Conservation (phyloP, 192 early-diverging fungal genomes). For the Oehlia diaphana region DNA sequence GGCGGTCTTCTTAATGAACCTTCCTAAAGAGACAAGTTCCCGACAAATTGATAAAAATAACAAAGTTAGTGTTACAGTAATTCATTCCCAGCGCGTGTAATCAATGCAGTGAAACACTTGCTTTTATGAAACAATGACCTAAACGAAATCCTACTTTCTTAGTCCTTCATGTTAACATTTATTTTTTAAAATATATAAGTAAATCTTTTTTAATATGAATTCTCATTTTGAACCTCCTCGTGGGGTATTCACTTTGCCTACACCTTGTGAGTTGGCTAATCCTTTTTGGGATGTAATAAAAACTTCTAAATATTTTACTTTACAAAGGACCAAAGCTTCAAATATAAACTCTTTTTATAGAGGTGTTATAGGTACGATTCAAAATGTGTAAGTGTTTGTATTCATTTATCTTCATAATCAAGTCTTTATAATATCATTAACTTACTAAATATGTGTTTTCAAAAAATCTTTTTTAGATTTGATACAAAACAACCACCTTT, state of each 20-base stretch:
- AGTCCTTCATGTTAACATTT: too few relatives aligned
- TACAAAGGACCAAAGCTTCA: constrained; percentile 67
- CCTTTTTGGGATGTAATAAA: constrained; percentile 71
- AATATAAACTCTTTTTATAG: constrained; percentile 55
- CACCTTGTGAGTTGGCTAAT: constrained; percentile 54
- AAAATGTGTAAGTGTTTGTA: constrained; percentile 75
- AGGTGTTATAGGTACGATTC: constrained; percentile 84
- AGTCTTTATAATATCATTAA: neutral
- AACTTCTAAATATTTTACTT: constrained; percentile 61
- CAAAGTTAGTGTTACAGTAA: too few relatives aligned
- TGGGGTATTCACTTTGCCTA: constrained; percentile 55
- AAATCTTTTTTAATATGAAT: neutral
- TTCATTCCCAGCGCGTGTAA: too few relatives aligned
- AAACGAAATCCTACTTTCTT: too few relatives aligned
- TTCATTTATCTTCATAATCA: neutral
- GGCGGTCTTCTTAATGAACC: too few relatives aligned
- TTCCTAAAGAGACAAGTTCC: too few relatives aligned
- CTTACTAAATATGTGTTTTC: neutral
- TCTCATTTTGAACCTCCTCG: constrained; percentile 37
- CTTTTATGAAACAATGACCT: too few relatives aligned
- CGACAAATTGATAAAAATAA: too few relatives aligned
- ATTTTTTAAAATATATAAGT: too few relatives aligned
- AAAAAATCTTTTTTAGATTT: constrained; percentile 54
- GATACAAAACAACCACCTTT: constrained; percentile 92
- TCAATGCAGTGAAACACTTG: too few relatives aligned